Conservation (phyloP, 179 eudicot species). For the Heliamphora pulchella region DNA sequence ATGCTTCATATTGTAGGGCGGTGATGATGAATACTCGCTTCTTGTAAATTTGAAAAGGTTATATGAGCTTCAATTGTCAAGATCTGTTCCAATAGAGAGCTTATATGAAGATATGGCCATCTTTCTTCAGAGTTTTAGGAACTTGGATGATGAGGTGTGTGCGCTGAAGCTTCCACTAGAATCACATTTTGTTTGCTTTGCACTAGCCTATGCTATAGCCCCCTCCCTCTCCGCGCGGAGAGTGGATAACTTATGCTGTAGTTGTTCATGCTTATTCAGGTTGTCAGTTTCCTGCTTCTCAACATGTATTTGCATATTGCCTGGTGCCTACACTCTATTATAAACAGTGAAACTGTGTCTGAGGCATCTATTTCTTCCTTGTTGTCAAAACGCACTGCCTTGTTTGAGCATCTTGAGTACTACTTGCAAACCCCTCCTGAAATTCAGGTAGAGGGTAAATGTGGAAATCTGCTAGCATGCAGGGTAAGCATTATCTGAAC, state of each 20-base stretch:
- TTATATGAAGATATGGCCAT: slow-evolving; percentile 56
- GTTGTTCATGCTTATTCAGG: slow-evolving; percentile 40
- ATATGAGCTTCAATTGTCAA: slow-evolving; percentile 80
- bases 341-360: slow-evolving; percentile 55
- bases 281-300: slow-evolving; percentile 68
- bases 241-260: background rate
- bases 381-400: slow-evolving; percentile 54
- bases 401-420: slow-evolving; percentile 58
- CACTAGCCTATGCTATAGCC: slow-evolving; percentile 17
- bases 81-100: slow-evolving; percentile 55
- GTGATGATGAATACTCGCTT: slow-evolving; percentile 81
- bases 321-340: slow-evolving; percentile 62
- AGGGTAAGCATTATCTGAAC: slow-evolving; percentile 44
- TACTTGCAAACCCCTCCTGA: slow-evolving; percentile 39
- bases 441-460: slow-evolving; percentile 35
- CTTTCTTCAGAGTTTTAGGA: slow-evolving; percentile 56
- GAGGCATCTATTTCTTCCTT: slow-evolving; percentile 55
- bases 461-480: slow-evolving; percentile 55
- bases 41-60: slow-evolving; percentile 87
- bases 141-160: slow-evolving; percentile 78
- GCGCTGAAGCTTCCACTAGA: background rate
- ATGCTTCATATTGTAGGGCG: slow-evolving; percentile 46
- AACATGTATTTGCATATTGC: slow-evolving; percentile 80
- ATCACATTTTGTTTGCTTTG: slow-evolving; percentile 1
- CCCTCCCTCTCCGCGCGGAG: too few relatives aligned